Conservation (phyloP, 345 rosid species). For the Aquilaria sinensis region DNA sequence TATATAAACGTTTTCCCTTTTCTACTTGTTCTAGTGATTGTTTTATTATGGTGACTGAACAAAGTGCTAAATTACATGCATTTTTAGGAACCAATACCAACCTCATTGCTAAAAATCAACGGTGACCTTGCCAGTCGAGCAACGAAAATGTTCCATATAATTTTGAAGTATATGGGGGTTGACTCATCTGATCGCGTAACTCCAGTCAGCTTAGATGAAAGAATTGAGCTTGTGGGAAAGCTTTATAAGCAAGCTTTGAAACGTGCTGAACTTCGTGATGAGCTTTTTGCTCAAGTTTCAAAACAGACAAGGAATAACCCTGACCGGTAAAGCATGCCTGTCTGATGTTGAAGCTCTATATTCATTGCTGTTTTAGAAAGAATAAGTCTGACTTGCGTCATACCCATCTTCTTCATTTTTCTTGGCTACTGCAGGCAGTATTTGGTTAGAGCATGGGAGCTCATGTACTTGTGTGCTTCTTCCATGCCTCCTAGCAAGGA, state of each 20-base stretch:
- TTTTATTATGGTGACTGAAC: neutral
- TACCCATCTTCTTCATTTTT: slow-evolving; percentile 11
- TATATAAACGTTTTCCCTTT: slow-evolving; percentile 9
- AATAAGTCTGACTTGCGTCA: slow-evolving; percentile 1
- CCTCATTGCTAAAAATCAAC: slow-evolving; percentile 82
- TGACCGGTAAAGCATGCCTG: slow-evolving; percentile 44
- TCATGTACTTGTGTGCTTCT: slow-evolving; percentile 91
- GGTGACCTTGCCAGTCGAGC: slow-evolving; percentile 81
- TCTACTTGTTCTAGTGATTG: too few species aligned
- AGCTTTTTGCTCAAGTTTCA: slow-evolving; percentile 91
- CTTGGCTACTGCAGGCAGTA: slow-evolving; percentile 46
- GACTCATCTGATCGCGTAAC: slow-evolving; percentile 78
- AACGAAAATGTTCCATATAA: slow-evolving; percentile 73
- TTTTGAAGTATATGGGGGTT: slow-evolving; percentile 87
- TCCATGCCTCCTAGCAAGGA: slow-evolving; percentile 99
- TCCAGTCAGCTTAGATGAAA: slow-evolving; percentile 73
- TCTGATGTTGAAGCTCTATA: neutral
- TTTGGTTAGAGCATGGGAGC: slow-evolving; percentile 91
- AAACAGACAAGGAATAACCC: slow-evolving; percentile 96
- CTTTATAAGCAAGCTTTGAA: slow-evolving; percentile 83
- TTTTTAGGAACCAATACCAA: slow-evolving; percentile 88
- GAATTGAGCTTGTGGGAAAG: slow-evolving; percentile 82
- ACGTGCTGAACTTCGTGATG: slow-evolving; percentile 93
- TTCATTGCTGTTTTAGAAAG: neutral
- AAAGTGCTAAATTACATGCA: slow-evolving; percentile 15